A percentile compares a stretch with the other conserved stretches of the same genome.
Conservation (phyloP, 2,329 filamentous ascomycete species). For the Colletotrichum shisoi region DNA sequence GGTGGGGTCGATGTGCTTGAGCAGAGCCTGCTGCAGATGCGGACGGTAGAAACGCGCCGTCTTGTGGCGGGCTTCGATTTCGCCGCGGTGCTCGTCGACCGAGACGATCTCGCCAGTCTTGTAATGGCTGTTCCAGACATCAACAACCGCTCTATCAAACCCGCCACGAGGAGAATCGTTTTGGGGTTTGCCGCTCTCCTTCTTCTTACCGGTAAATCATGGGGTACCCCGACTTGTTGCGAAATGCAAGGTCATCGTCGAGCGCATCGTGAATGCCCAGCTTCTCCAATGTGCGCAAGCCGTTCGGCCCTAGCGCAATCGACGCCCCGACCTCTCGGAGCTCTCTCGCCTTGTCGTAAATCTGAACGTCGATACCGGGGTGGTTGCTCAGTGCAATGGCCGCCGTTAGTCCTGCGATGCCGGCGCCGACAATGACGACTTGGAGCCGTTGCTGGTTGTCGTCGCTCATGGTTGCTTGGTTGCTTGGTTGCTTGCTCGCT, state of each 20-base stretch:
- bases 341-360: constrained; percentile 59
- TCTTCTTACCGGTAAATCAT: constrained; percentile 55
- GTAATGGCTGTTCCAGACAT: constrained; percentile 47
- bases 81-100: constrained; percentile 52
- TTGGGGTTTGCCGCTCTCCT: no score
- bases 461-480: constrained; percentile 8
- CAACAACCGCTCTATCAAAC: no score
- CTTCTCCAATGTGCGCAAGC: constrained; percentile 59
- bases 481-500: neutral
- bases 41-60: constrained; percentile 58
- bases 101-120: constrained; percentile 56
- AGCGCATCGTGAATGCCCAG: constrained; percentile 59
- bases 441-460: constrained; percentile 43
- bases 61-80: constrained; percentile 49
- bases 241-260: constrained; percentile 51
- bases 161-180: neutral
- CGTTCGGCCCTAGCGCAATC: constrained; percentile 62
- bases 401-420: constrained; percentile 59
- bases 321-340: constrained; percentile 58
- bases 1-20: constrained; percentile 53
- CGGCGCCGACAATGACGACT: constrained; percentile 59
- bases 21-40: constrained; percentile 59
- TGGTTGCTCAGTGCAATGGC: constrained; percentile 56
- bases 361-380: constrained; percentile 53
- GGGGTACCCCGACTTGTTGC: constrained; percentile 52